A percentile compares a stretch with the other conserved stretches of the same genome.
Evolutionary conservation across 1,139 yeast genomes (phyloP).

Genomic region (Yamadazyma oceani): DNA sequence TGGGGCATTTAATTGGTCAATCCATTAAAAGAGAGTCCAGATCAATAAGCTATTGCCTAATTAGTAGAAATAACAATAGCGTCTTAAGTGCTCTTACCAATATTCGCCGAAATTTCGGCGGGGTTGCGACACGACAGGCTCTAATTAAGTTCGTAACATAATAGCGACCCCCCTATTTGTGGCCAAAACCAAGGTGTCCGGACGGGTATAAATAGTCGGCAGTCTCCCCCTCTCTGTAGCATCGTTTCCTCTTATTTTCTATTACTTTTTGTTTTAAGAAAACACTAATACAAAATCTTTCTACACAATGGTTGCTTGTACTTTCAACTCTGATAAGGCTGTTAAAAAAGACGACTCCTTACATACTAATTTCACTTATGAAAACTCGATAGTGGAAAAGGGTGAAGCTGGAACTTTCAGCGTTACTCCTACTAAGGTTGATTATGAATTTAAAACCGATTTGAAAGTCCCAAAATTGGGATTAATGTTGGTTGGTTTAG

Average conservation of each 20-base stretch:
- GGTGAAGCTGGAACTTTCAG: slow-evolving; percentile 52
- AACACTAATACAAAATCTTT: too few species aligned
- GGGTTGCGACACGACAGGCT: slow-evolving; percentile 1
- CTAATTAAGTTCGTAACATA: not conserved
- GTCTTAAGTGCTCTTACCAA: not conserved
- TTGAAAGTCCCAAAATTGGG: slow-evolving; percentile 84
- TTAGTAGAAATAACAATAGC: slow-evolving; percentile 1
- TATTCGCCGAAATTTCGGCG: slow-evolving; percentile 27
- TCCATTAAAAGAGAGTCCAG: too few species aligned
- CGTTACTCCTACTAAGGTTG: slow-evolving; percentile 71
- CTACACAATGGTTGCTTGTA: slow-evolving; percentile 35
- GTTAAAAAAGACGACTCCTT: slow-evolving; percentile 58
- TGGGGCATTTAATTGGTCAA: too few species aligned
- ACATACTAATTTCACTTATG: slow-evolving; percentile 61
- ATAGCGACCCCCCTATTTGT: not conserved
- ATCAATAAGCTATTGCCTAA: not conserved
- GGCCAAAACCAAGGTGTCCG: not conserved
- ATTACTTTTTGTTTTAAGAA: not conserved
- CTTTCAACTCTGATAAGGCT: slow-evolving; percentile 65
- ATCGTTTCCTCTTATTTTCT: slow-evolving; percentile 3
- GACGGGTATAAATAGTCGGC: slow-evolving; percentile 12
- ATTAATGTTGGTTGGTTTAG: slow-evolving; percentile 87
- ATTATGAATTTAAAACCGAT: slow-evolving; percentile 85
- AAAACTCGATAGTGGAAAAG: slow-evolving; percentile 40
- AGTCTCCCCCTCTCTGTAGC: slow-evolving; percentile 8